Evolutionary conservation across 1,139 yeast species (phyloP).

Genomic region (Ogataea hybrid): DNA sequence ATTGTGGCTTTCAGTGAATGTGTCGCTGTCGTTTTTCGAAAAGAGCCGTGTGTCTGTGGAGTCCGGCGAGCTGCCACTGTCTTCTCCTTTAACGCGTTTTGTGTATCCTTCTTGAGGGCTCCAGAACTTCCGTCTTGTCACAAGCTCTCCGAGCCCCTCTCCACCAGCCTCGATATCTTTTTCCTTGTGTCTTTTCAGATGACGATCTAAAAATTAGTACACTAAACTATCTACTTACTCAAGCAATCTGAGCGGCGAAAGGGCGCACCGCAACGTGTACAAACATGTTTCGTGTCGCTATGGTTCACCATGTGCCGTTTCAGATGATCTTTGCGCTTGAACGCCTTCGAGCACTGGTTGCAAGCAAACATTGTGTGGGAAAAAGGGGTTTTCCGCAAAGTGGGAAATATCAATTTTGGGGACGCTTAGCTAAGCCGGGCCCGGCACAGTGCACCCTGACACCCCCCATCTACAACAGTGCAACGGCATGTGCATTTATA

Average conservation of each 20-base stretch:
- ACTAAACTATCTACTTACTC: slow-evolving; percentile 6
- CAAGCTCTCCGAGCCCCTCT: slow-evolving; percentile 12
- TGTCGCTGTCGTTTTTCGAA: slow-evolving; percentile 4
- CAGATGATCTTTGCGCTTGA: slow-evolving; percentile 22
- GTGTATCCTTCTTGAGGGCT: slow-evolving; percentile 4
- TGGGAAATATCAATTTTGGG: neutral
- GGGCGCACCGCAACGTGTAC: slow-evolving; percentile 14
- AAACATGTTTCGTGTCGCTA: slow-evolving; percentile 10
- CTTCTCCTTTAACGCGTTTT: neutral
- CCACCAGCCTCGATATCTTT: slow-evolving; percentile 18
- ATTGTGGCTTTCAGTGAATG: neutral
- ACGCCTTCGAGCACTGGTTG: slow-evolving; percentile 13
- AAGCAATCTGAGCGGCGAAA: slow-evolving; percentile 21
- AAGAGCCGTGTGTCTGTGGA: slow-evolving; percentile 4
- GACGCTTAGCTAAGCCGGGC: neutral
- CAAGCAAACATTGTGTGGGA: slow-evolving; percentile 9
- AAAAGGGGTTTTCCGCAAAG: neutral
- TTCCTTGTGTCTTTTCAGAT: slow-evolving; percentile 13
- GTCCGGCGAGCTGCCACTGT: neutral
- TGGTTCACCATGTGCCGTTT: slow-evolving; percentile 22
- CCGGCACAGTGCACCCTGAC: neutral
- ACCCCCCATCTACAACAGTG: too few species aligned
- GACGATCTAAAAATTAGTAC: slow-evolving; percentile 13
- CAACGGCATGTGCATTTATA: too few species aligned
- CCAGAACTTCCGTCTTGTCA: slow-evolving; percentile 8